Conservation (phyloP, 805 yeast genomes). For the Starmerella geochares region DNA sequence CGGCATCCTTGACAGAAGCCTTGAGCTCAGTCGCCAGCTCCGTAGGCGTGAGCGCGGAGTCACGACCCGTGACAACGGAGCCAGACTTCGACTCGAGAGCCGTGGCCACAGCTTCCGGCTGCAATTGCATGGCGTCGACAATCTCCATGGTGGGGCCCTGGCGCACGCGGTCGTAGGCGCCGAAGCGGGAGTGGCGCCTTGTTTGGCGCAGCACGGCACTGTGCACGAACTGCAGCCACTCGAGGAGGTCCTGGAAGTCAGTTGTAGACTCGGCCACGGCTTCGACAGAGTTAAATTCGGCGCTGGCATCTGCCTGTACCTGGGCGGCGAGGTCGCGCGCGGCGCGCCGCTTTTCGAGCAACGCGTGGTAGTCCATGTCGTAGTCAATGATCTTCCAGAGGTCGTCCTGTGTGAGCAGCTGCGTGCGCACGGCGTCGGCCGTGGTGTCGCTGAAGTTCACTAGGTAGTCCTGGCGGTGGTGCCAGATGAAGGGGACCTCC, state of each 20-base stretch:
- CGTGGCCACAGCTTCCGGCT: constrained; percentile 3
- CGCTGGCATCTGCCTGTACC: constrained; percentile 23
- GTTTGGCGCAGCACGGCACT: constrained; percentile 40
- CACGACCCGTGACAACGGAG: constrained; percentile 60
- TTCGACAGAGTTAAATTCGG: constrained; percentile 17
- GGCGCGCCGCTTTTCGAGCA: constrained; percentile 60
- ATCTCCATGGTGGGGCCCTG: constrained; percentile 41
- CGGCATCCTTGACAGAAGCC: constrained; percentile 14
- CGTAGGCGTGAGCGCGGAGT: constrained; percentile 51
- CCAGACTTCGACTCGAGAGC: constrained; percentile 59
- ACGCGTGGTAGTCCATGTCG: constrained; percentile 80
- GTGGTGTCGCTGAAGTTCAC: constrained; percentile 40
- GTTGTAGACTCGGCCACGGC: neutral
- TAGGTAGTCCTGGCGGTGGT: constrained; percentile 84
- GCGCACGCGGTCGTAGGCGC: constrained; percentile 41
- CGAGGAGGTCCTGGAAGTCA: constrained; percentile 78
- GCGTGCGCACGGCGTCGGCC: constrained; percentile 36
- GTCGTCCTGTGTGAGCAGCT: constrained; percentile 55
- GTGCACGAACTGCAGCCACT: constrained; percentile 65
- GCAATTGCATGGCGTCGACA: constrained; percentile 27
- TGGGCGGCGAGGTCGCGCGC: constrained; percentile 40
- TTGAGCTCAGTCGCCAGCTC: constrained; percentile 39
- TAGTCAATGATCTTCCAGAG: constrained; percentile 82
- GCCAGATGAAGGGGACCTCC: constrained; percentile 93
- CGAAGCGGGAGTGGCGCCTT: constrained; percentile 36